A percentile compares a stretch with the other conserved stretches of the same genome.
Conservation (phyloP, 148 eudicot genomes). For the Selenicereus undatus region DNA sequence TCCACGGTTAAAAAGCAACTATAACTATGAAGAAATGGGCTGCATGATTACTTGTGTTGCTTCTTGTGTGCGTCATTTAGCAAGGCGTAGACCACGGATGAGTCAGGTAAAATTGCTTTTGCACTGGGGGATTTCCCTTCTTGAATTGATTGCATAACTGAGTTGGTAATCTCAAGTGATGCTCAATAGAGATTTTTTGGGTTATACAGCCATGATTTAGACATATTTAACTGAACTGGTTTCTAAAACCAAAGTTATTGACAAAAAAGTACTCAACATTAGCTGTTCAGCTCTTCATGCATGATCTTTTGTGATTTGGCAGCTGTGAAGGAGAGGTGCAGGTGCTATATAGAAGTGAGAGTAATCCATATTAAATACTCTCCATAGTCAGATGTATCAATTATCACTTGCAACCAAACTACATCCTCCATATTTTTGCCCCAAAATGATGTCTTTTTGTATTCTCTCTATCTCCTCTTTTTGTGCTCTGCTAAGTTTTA, state of each 20-base stretch:
- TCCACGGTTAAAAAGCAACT: conserved; percentile 45
- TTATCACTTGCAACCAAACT: neutral
- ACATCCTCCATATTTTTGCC: neutral
- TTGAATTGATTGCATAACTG: neutral
- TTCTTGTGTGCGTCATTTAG: conserved; percentile 68
- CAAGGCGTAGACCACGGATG: conserved; percentile 64
- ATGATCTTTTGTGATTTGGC: conserved; percentile 7
- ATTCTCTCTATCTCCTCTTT: neutral
- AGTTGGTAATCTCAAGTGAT: neutral
- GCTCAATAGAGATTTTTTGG: neutral
- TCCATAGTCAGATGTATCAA: neutral
- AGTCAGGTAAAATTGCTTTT: conserved; percentile 49
- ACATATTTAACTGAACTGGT: neutral
- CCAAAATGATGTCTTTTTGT: neutral
- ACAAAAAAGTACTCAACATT: neutral
- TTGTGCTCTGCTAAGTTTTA: neutral
- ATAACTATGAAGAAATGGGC: conserved; percentile 44
- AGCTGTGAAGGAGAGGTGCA: neutral
- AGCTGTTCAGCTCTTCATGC: neutral
- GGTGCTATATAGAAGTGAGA: neutral
- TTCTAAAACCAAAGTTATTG: neutral
- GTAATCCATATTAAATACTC: neutral
- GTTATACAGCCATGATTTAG: neutral
- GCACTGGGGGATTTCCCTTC: neutral
- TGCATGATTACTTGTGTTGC: conserved; percentile 61